A percentile compares a stretch with the other conserved stretches of the same genome.
These are phyloP conservation scores for Sherardia arvensis DNA, from an alignment of 257 asterid species.

Conservation along the genomic window DNA sequence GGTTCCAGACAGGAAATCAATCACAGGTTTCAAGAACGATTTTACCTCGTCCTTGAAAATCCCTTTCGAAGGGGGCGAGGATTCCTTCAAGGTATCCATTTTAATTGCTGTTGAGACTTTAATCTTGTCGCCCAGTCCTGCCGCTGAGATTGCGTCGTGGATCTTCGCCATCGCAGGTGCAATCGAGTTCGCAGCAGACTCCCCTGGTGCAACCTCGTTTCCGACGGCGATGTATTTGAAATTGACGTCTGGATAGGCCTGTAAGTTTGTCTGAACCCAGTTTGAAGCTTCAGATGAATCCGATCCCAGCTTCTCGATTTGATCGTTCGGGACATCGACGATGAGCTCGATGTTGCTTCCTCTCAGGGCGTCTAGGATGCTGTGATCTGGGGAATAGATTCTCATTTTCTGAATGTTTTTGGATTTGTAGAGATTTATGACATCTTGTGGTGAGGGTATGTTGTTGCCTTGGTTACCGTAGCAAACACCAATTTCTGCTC, in stretches of 20 bases:
- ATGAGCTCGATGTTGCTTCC: slow-evolving; percentile 24
- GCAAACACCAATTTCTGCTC: slow-evolving; percentile 22
- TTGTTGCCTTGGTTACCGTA: slow-evolving; percentile 23
- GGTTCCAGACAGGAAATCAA: slow-evolving; percentile 12
- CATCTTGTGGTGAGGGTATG: slow-evolving; percentile 22
- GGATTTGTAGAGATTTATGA: slow-evolving; percentile 19
- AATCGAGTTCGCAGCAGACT: neutral
- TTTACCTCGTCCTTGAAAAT: slow-evolving; percentile 1
- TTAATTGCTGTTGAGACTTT: slow-evolving; percentile 26
- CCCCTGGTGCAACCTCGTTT: slow-evolving; percentile 20
- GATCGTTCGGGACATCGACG: slow-evolving; percentile 21
- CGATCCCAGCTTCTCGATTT: slow-evolving; percentile 17
- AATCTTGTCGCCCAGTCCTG: slow-evolving; percentile 13
- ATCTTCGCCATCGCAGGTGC: slow-evolving; percentile 27
- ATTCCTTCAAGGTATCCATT: slow-evolving; percentile 4
- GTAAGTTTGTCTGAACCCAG: slow-evolving; percentile 29
- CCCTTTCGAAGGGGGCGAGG: slow-evolving; percentile 27
- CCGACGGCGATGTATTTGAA: slow-evolving; percentile 33
- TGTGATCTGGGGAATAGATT: slow-evolving; percentile 13
- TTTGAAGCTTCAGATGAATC: slow-evolving; percentile 6
- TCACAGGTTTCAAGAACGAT: slow-evolving; percentile 14
- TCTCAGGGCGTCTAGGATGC: slow-evolving; percentile 19
- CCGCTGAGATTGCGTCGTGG: neutral
- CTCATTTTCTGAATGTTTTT: slow-evolving; percentile 19
- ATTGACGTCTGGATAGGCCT: slow-evolving; percentile 10